Base-by-base conservation (phyloP, 306 rosid genomes). In the Trifolium subterraneum region DNA sequence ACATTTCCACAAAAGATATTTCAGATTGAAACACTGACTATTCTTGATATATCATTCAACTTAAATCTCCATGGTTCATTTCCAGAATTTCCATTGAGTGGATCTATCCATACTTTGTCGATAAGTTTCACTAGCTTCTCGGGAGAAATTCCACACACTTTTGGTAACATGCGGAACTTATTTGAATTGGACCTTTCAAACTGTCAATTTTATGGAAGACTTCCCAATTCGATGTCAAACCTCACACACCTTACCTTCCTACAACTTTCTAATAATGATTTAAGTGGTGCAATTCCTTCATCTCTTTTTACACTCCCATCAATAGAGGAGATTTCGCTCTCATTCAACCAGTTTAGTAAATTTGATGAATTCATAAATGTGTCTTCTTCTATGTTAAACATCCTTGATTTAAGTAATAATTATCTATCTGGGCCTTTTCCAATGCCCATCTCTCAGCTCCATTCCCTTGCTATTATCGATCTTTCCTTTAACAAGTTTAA, bases 371-470 rank as follows among this genome's bases (percentile, higher is more conserved):
- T 74, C 38, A 63, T 0, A 63, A 63, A 1, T 18, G 25, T 63
- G 29, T 33, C 55, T 19, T 56, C 85, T 10, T 70, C 74, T 13
- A 3, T 3, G 1, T 11, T 89, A 31, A 65, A 84, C n/a, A 78
- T 48, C 19, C 87, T 89, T 3, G 87, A 82, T 71, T 77, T 92
- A 75, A 63, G 80, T 2, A 65, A 68, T 75, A 92, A 92, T 51
- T 25, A 54, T 1, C 55, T 86, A 39, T 68, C 45, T 62, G 88
- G 93, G 0, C 52, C 59, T 2, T 50, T 90, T 41, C 86, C 88
- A 0, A 1, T 0, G 4, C 79, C 70, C 1, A 2, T 90, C 8
- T 18, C 63, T 11, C 39, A 48, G 8, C 23, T 74, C 2, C 8
- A 2, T 19, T 9, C 41, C 8, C 78, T 73, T 3, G 1, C 3